Conservation (phyloP, 306 rosid genomes). For the Canavalia ensiformis region DNA sequence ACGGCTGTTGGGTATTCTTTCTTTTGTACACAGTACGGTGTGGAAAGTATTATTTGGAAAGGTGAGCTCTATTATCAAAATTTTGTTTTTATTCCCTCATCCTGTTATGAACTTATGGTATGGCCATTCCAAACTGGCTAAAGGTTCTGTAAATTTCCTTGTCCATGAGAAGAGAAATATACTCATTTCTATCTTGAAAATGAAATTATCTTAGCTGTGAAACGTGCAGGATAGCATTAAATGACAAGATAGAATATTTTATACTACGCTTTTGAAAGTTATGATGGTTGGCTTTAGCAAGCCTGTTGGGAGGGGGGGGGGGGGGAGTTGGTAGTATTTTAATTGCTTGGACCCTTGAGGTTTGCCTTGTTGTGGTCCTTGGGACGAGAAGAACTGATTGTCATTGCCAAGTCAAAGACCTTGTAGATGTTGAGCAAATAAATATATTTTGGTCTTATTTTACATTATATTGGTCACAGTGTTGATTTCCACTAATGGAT, state of each 20-base stretch:
- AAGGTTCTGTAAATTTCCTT: neutral
- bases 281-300: constrained; percentile 24
- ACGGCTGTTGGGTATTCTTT: constrained; percentile 84
- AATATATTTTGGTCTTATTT: neutral
- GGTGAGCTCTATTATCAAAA: constrained; percentile 56
- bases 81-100: constrained; percentile 2
- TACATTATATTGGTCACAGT: constrained; percentile 1
- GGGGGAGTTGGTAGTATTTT: constrained; percentile 14
- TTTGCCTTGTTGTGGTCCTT: constrained; percentile 30
- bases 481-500: neutral
- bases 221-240: neutral
- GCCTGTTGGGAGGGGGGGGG: neutral
- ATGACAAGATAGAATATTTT: constrained; percentile 16
- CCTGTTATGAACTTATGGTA: too few relatives aligned
- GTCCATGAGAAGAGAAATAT: constrained; percentile 15
- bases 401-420: constrained; percentile 11
- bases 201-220: constrained; percentile 16
- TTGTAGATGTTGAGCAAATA: constrained; percentile 10
- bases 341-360: constrained; percentile 27
- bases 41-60: constrained; percentile 99
- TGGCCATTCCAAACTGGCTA: neutral
- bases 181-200: constrained; percentile 20
- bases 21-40: constrained; percentile 97
- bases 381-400: constrained; percentile 18
- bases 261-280: constrained; percentile 12